Evolutionary conservation across 2,329 filamentous ascomycete species (phyloP).

Genomic region (Pseudogymnoascus sp.): DNA sequence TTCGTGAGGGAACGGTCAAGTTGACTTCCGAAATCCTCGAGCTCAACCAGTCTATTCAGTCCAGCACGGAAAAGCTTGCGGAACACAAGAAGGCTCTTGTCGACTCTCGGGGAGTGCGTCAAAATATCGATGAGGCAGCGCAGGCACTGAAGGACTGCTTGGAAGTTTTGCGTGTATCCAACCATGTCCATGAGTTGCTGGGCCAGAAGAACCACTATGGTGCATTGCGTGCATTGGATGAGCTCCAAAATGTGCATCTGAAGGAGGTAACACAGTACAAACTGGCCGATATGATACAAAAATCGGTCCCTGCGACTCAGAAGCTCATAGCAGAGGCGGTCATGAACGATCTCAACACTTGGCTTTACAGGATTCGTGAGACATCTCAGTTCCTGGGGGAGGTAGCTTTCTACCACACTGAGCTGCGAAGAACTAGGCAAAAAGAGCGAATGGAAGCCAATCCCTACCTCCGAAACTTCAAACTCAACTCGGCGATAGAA

Average conservation of each 20-base stretch:
- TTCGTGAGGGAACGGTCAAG: constrained; percentile 81
- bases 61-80: constrained; percentile 87
- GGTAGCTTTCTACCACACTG: constrained; percentile 93
- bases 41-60: constrained; percentile 89
- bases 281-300: constrained; percentile 90
- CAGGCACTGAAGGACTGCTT: constrained; percentile 84
- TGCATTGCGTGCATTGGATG: constrained; percentile 85
- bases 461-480: constrained; percentile 72
- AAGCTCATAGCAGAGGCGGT: constrained; percentile 92
- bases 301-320: constrained; percentile 87
- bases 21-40: constrained; percentile 87
- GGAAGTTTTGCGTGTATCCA: constrained; percentile 85
- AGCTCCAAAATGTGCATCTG: constrained; percentile 92
- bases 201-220: constrained; percentile 93
- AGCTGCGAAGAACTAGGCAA: constrained; percentile 74
- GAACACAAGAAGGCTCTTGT: constrained; percentile 92
- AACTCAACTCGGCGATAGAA: constrained; percentile 91
- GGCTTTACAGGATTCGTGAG: constrained; percentile 90
- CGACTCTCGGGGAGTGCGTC: constrained; percentile 81
- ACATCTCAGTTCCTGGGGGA: constrained; percentile 94
- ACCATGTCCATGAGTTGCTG: constrained; percentile 87
- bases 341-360: constrained; percentile 94
- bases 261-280: constrained; percentile 92
- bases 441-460: constrained; percentile 74
- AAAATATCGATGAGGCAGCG: constrained; percentile 91